Base-by-base conservation (phyloP, 2,329 filamentous ascomycete genomes). In the Tolypocladium sp. region DNA sequence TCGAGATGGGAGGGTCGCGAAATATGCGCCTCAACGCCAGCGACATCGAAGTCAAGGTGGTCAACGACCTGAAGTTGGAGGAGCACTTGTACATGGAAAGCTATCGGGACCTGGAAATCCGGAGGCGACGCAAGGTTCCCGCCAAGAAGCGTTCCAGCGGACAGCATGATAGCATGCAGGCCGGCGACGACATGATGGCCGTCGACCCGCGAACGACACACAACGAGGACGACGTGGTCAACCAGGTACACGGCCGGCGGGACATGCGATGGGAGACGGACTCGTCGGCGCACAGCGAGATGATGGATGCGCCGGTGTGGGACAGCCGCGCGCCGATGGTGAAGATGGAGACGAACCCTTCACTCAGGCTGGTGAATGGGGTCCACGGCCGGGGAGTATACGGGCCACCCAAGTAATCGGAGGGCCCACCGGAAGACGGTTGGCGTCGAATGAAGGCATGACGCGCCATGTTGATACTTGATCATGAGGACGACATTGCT, bases 31-130 rank as follows among this genome's bases (percentile, higher is more conserved):
- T 82, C 71, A 82, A 77, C 61, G 69, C 76, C 4, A 73, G 72
- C 37, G 79, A 82, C 60, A 73, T 84, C 44, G 77, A 81, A 61
- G 73, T 77, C 64, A 78, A 78, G 63, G 71, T 83, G 2, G 76
- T 82, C 58, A 71, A 69, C 61, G 76, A 80, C 58, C 67, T 74
- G 40, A 73, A 70, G 53, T 66, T 73, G 20, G 73, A 75, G 55
- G 71, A 76, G 59, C 70, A 73, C 4, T 59, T 77, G 25, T 74
- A 75, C 59, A 68, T 74, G 53, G 73, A 79, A 53, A 69, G 74
- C 35, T 67, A 74, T 22, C 71, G 68, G 7, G 76, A 76, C 51
- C 66, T 70, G 17, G 64, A 66, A 46, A 63, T 73, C 6, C 72
- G 74, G 35, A 74, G 77, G 4, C 74, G 78, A n/a, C 74, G 74